phyloP scores from a whole-genome alignment of 2,329 filamentous ascomycete genomes.

The Alternaria conjuncta region DNA sequence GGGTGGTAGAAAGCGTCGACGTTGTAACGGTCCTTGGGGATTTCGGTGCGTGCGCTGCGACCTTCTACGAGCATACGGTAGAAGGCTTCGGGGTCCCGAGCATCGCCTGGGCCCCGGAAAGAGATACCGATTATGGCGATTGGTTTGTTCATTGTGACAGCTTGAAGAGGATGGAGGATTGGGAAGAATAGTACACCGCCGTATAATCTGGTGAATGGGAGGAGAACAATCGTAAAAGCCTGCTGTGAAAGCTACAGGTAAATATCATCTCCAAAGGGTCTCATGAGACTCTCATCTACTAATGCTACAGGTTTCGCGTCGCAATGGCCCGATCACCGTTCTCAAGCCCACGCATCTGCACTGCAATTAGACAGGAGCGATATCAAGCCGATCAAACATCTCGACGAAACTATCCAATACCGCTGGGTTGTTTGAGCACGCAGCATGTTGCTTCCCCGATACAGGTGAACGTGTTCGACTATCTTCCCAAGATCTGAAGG shows the following conservation, averaged over 20 bases:
- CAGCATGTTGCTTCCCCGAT: background rate
- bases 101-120: constrained; percentile 7
- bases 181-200: no score
- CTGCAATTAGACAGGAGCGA: background rate
- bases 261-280: background rate
- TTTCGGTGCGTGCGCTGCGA: constrained; percentile 34
- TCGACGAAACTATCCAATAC: background rate
- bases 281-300: background rate
- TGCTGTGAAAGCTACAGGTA: background rate
- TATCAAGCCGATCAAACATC: background rate
- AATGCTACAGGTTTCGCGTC: background rate
- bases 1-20: constrained; percentile 21
- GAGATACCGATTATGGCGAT: constrained; percentile 8
- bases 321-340: background rate
- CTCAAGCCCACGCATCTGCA: background rate
- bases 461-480: background rate
- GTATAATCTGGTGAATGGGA: background rate
- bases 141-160: background rate
- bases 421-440: background rate
- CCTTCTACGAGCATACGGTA: constrained; percentile 34
- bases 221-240: background rate
- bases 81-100: constrained; percentile 7
- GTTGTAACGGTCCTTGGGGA: constrained; percentile 35
- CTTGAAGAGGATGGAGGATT: background rate
- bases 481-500: background rate